Evolutionary conservation across 805 yeast species (phyloP).

Genomic region (Cephaloascus fragrans): DNA sequence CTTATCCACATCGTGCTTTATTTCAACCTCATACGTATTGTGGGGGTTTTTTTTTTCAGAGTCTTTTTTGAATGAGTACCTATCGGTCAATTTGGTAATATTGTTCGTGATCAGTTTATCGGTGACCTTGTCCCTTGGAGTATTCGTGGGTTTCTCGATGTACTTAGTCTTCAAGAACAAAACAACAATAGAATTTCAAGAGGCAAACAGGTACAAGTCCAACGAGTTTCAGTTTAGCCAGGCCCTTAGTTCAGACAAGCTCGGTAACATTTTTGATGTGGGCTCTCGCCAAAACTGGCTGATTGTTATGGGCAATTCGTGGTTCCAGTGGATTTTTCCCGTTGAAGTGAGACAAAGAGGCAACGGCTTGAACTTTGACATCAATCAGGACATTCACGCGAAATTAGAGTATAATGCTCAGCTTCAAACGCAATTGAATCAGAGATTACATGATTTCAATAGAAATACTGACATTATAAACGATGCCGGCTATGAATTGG

Average conservation of each 20-base stretch:
- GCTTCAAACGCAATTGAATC: constrained; percentile 34
- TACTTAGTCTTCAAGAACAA: constrained; percentile 53
- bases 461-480: too few species aligned
- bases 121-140: constrained; percentile 43
- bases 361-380: constrained; percentile 44
- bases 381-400: constrained; percentile 31
- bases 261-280: constrained; percentile 69
- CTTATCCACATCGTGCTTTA: constrained; percentile 33
- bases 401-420: constrained; percentile 28
- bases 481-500: too few species aligned
- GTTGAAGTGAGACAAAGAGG: constrained; percentile 10
- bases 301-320: constrained; percentile 60
- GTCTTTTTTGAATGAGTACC: constrained; percentile 26
- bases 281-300: constrained; percentile 58
- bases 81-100: constrained; percentile 53
- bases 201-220: constrained; percentile 35
- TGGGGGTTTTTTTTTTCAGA: constrained; percentile 36
- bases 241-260: constrained; percentile 22
- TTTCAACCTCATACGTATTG: constrained; percentile 29
- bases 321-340: constrained; percentile 71
- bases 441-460: too few species aligned
- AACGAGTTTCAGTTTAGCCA: too few species aligned
- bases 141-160: constrained; percentile 49
- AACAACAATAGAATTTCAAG: constrained; percentile 78
- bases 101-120: constrained; percentile 38